Percentiles rank a stretch among this genome's conserved stretches.
Conservation (phyloP, 352 stramenopile species). For the Pythium folliculosum region DNA sequence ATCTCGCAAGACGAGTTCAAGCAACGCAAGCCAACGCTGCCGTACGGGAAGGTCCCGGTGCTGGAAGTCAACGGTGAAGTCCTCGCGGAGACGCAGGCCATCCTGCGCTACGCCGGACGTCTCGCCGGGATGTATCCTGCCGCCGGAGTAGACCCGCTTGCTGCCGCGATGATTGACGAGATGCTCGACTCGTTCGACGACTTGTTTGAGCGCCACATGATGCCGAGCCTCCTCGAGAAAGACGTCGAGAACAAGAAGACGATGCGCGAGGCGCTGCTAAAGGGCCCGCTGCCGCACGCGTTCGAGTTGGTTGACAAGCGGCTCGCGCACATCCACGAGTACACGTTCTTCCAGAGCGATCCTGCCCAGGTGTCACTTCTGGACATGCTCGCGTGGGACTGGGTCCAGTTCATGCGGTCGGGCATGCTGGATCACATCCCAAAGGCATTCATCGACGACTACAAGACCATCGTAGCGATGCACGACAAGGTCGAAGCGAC, state of each 20-base stretch:
- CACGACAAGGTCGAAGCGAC: conserved; percentile 5
- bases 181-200: conserved; percentile 17
- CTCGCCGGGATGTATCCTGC: conserved; percentile 35
- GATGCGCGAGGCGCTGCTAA: conserved; percentile 3
- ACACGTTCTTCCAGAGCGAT: conserved; percentile 7
- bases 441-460: conserved; percentile 26
- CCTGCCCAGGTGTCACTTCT: conserved; percentile 1
- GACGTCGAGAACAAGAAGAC: conserved; percentile 11
- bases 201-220: conserved; percentile 7
- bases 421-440: conserved; percentile 36
- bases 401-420: conserved; percentile 22
- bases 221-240: conserved; percentile 7
- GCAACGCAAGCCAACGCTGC: conserved; percentile 24
- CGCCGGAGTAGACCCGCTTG: not conserved
- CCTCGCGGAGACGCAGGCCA: conserved; percentile 46
- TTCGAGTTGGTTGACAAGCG: conserved; percentile 11
- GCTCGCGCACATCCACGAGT: not conserved
- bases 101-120: conserved; percentile 60
- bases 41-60: conserved; percentile 32
- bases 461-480: conserved; percentile 8
- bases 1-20: conserved; percentile 30
- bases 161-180: conserved; percentile 8
- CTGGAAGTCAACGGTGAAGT: conserved; percentile 43
- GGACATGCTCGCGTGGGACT: conserved; percentile 25
- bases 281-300: not conserved